These are phyloP conservation scores for Oryza meridionalis DNA, from an alignment of 176 grass and related monocot species.

Conservation along the genomic window DNA sequence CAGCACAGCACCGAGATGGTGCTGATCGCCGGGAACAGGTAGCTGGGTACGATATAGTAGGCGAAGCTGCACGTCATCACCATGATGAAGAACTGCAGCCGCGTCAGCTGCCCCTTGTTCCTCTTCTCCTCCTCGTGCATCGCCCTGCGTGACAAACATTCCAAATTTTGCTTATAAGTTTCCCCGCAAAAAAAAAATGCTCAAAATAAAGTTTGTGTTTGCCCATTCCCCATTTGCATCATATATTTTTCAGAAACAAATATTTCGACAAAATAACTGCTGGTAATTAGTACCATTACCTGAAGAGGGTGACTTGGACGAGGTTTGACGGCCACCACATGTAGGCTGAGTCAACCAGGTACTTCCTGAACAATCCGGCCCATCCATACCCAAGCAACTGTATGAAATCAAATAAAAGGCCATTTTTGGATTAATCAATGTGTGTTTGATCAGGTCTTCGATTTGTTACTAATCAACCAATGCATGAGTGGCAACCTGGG, in stretches of 20 bases:
- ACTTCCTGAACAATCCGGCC: constrained; percentile 79
- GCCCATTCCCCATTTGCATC: no score
- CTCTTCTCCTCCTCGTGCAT: constrained; percentile 79
- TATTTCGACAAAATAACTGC: no score
- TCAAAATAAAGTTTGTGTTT: neutral
- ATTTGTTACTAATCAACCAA: neutral
- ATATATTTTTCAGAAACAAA: no score
- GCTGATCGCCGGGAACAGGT: constrained; percentile 76
- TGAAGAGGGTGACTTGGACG: constrained; percentile 79
- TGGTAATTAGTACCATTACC: constrained; percentile 26
- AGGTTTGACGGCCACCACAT: constrained; percentile 93
- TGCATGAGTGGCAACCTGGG: constrained; percentile 38
- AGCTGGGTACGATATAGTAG: constrained; percentile 76
- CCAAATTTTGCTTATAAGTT: neutral
- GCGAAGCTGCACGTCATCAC: constrained; percentile 60
- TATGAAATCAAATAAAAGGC: neutral
- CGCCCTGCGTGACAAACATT: constrained; percentile 45
- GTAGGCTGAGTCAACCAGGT: constrained; percentile 81
- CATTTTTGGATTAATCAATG: no score
- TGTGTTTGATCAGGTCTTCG: no score
- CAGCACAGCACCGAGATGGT: constrained; percentile 59
- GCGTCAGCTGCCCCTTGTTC: constrained; percentile 50
- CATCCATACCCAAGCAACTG: constrained; percentile 57
- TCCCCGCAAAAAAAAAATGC: no score
- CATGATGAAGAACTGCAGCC: constrained; percentile 78